These are phyloP conservation scores for Millerozyma miso DNA, from an alignment of 805 yeast genomes.

Conservation along the genomic window DNA sequence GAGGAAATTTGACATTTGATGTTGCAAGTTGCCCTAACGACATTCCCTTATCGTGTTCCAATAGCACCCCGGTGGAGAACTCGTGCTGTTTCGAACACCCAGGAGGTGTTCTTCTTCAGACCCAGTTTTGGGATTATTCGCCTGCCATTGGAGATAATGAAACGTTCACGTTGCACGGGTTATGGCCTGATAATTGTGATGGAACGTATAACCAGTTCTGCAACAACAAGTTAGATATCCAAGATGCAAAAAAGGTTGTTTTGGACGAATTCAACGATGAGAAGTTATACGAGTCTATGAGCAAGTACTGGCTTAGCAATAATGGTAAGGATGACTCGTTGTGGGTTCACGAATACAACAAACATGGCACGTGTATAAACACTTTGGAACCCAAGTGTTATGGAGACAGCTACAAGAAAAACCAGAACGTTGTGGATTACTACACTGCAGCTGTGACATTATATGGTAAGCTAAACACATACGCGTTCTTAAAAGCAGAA, in stretches of 20 bases:
- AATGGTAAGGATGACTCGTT: constrained; percentile 29
- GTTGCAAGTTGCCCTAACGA: constrained; percentile 48
- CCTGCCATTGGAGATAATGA: constrained; percentile 30
- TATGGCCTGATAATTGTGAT: constrained; percentile 42
- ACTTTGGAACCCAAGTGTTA: constrained; percentile 36
- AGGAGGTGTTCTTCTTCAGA: constrained; percentile 36
- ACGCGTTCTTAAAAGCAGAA: constrained; percentile 26
- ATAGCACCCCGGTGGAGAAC: constrained; percentile 50
- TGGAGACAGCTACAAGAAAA: constrained; percentile 11
- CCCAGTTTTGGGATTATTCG: constrained; percentile 41
- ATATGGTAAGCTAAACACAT: constrained; percentile 33
- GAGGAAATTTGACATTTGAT: background rate
- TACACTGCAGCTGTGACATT: constrained; percentile 28
- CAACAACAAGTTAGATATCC: constrained; percentile 25
- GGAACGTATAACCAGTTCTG: constrained; percentile 37
- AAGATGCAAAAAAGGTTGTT: constrained; percentile 22
- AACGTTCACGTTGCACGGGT: constrained; percentile 41
- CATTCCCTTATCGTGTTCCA: constrained; percentile 58
- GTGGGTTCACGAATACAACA: constrained; percentile 43
- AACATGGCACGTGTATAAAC: constrained; percentile 41
- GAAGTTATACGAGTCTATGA: constrained; percentile 25
- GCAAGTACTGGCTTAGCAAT: constrained; percentile 28
- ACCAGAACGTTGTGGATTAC: constrained; percentile 25
- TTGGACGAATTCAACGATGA: constrained; percentile 22
- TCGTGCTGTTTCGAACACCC: constrained; percentile 41